Base-by-base conservation (phyloP, 2,329 filamentous ascomycete genomes). In the Salinomyces thailandicus region DNA sequence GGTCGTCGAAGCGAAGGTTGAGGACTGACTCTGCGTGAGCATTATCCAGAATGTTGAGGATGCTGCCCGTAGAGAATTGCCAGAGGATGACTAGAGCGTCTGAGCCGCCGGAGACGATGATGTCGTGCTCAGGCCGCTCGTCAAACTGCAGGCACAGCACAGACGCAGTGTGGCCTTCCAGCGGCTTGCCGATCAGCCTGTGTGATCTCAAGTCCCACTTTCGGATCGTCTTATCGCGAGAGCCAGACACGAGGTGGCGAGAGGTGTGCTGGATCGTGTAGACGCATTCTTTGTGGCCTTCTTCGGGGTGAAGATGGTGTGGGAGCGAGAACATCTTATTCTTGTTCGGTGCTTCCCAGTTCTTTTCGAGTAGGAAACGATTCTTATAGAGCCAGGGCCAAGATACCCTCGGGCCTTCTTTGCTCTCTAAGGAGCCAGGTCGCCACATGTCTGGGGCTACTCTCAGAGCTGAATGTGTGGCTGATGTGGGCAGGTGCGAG, bases 71-170 rank as follows among this genome's bases (percentile, higher is more conserved):
- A 0, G 86, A 94, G 54, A 96, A 96, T 33, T 71, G 77, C 91
- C 89, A 96, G 11, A 96, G 65, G 38, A 95, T 89, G 36, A 98
- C 78, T 44, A 81, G 80, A 31, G 81, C 84, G 60, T 98, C 91
- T 51, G 87, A 94, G 52, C 89, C 94, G 24, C 89, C 91, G 5
- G 87, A 94, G 7, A 95, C 81, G n/a, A 98, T 81, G 26, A 98
- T 65, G 52, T 96, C 89, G 55, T 96, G 84, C 11, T 82, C 47
- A 0, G 85, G 81, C 35, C 81, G 77, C 3, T 87, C 80, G 54
- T 98, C 91, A 54, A 96, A 98, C 53, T 98, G 91, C 18, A 98
- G 69, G 54, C 91, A 98, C 8, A 98, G 64, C 1, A 98, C 91
- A 1, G 89, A 96, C 11, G 85, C 87, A 8, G 62, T 64, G 56